Evolutionary conservation across 148 eudicot genomes (phyloP), one percentile per base, ranked within the genome.

Genomic region (Dysphania ambrosioides): DNA sequence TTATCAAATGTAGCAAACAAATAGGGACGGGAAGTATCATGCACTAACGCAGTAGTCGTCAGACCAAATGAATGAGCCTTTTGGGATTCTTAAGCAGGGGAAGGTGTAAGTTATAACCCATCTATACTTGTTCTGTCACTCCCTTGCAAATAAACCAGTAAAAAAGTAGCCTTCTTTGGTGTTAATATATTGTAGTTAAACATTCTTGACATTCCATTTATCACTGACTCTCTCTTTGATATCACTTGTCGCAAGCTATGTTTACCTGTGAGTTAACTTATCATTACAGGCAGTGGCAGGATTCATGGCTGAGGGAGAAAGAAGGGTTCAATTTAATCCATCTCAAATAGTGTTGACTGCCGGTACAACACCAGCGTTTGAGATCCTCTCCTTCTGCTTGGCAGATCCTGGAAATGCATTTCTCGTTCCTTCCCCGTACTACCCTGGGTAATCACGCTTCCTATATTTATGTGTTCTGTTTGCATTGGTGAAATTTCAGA

Each of bases 361-460:
- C 19, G 90, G 97, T 72, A 84, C 80, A 66, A 58, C 90, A 49
- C 70, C 98, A 76, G 96, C 98, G 49, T 79, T 94, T 71, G 98
- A 94, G 82, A 88, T 85, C 34, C 97, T 94, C 8, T 79, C 82
- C 81, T 94, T 91, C 81, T 91, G 95, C 78, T 81, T 94, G 72
- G 98, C 98, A 47, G 97, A 94, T 82, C 81, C 85, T 0, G 97
- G 98, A 74, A 90, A 87, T 83, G 98, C 97, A 76, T 94, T 94
- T 77, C 98, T 94, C 59, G 91, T 91, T 68, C 98, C 98, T 60
- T 82, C 98, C 12, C 98, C 98, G 8, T 94, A 94, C 77, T 77
- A 83, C 77, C 97, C 98, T 11, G 87, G 89, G 98, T 93, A 85
- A 86, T 57, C 75, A 63, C 21, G 32, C 32, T 42, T 19, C 59